phyloP scores from a whole-genome alignment of 2,329 filamentous ascomycete genomes.

The Fusarium newnesense region DNA sequence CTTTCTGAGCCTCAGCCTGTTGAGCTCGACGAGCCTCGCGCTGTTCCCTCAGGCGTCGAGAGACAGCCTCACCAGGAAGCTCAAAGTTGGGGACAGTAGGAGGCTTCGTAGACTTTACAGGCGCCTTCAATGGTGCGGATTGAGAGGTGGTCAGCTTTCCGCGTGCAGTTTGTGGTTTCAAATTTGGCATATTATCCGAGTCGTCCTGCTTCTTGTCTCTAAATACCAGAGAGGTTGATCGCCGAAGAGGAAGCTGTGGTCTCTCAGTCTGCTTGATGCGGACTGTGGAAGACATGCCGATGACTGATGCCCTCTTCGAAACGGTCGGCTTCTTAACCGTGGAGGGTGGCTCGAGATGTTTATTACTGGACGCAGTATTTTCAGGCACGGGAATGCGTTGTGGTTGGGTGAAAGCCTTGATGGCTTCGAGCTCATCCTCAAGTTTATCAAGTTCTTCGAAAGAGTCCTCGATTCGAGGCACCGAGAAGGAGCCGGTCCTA shows the following conservation, averaged over 20 bases:
- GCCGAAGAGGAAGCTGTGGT: slow-evolving; percentile 54
- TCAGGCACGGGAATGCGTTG: slow-evolving; percentile 47
- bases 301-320: slow-evolving; percentile 46
- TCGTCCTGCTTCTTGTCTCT: slow-evolving; percentile 43
- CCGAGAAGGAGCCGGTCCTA: slow-evolving; percentile 46
- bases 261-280: slow-evolving; percentile 54
- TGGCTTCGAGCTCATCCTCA: slow-evolving; percentile 69
- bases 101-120: slow-evolving; percentile 63
- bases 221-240: slow-evolving; percentile 54
- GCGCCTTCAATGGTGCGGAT: slow-evolving; percentile 51
- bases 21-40: slow-evolving; percentile 63
- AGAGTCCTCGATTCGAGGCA: slow-evolving; percentile 70
- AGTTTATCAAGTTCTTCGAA: slow-evolving; percentile 70
- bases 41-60: slow-evolving; percentile 67
- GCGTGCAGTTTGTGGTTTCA: slow-evolving; percentile 27
- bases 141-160: slow-evolving; percentile 32
- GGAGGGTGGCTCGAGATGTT: slow-evolving; percentile 34
- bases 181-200: slow-evolving; percentile 20
- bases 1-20: slow-evolving; percentile 49
- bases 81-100: slow-evolving; percentile 68
- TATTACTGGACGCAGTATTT: slow-evolving; percentile 9
- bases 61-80: slow-evolving; percentile 70
- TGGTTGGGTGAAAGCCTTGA: slow-evolving; percentile 53
- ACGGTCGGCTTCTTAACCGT: slow-evolving; percentile 14
- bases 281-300: slow-evolving; percentile 52